Percentiles rank a stretch among this genome's conserved stretches.
These are phyloP conservation scores for Solanum habrochaites DNA, from an alignment of 257 asterid genomes.

Conservation along the genomic window DNA sequence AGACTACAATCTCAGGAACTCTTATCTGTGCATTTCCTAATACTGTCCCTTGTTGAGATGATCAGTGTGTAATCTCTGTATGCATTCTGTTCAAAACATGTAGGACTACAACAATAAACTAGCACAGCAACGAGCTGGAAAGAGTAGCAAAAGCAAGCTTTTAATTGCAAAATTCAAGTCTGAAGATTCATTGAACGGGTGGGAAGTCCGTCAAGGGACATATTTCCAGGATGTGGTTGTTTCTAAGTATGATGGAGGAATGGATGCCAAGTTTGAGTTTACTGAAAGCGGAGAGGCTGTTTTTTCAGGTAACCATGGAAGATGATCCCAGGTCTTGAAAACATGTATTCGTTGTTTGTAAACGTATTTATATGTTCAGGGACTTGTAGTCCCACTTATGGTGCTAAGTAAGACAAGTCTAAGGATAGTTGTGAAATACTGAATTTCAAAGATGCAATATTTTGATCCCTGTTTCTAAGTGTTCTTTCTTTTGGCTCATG, in stretches of 20 bases:
- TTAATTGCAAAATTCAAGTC: conserved; percentile 80
- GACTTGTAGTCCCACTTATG: background rate
- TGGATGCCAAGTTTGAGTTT: conserved; percentile 84
- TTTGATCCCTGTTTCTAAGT: background rate
- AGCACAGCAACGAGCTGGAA: conserved; percentile 93
- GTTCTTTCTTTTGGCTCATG: background rate
- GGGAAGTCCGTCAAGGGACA: conserved; percentile 91
- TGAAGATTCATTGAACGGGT: conserved; percentile 62
- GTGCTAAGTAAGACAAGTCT: background rate
- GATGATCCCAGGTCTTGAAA: background rate
- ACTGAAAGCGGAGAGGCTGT: conserved; percentile 56
- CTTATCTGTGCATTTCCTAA: background rate
- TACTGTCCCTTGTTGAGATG: background rate
- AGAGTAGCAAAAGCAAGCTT: conserved; percentile 99
- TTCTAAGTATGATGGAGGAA: conserved; percentile 86
- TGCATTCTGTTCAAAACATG: background rate
- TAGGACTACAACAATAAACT: conserved; percentile 86
- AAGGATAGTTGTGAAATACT: background rate
- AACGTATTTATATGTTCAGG: background rate
- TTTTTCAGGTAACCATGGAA: conserved; percentile 58
- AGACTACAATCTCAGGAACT: background rate
- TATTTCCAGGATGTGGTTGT: conserved; percentile 78
- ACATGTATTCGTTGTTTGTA: background rate
- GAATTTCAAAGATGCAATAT: background rate
- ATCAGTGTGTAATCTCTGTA: background rate